Evolutionary conservation across 345 rosid species (phyloP), one percentile per base, ranked within the genome.

Genomic region (Trapa incisa): DNA sequence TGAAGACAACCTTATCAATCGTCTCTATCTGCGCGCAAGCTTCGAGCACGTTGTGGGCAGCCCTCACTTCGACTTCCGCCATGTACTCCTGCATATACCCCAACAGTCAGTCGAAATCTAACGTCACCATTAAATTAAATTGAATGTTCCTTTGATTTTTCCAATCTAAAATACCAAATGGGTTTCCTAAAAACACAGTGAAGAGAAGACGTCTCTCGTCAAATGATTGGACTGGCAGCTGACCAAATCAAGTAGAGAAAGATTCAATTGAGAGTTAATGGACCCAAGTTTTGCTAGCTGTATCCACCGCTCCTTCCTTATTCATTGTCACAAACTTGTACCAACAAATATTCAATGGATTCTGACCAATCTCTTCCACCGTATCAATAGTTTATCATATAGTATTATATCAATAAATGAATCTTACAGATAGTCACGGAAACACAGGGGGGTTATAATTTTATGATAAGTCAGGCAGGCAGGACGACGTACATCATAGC

Each of bases 41-140:
- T 69, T 87, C 93, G 11, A 87, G 64, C 73, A 79, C 87, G 58
- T 87, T 87, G 60, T 85, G 89, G 0, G 93, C 88, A 37, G 89
- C 88, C 67, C 84, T 72, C 4, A 78, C 89, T 74, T 87, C 89
- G 41, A 80, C 82, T 42, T 87, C 93, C 37, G 85, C 79, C 87
- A 80, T 83, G 14, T 47, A 72, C 61, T 87, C 93, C 88, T 87
- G 82, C 69, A 67, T 67, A 15, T 43, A 52, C 41, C 37, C 56
- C 58, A 62, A 39, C 37, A 7, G 2, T 45, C 6, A 45, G 11
- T 45, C 48, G 11, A 11, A 7, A 2, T 3, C 48, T 11, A 4
- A 11, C 54, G 16, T 1, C 54, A 14, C 17, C 54, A 15, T 50
- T 0, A 16, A 3, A 47, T 47, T 22, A 41, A 41, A 8, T 41